Evolutionary conservation across 352 stramenopile genomes (phyloP).

Genomic region (Pythium guiyangense): DNA sequence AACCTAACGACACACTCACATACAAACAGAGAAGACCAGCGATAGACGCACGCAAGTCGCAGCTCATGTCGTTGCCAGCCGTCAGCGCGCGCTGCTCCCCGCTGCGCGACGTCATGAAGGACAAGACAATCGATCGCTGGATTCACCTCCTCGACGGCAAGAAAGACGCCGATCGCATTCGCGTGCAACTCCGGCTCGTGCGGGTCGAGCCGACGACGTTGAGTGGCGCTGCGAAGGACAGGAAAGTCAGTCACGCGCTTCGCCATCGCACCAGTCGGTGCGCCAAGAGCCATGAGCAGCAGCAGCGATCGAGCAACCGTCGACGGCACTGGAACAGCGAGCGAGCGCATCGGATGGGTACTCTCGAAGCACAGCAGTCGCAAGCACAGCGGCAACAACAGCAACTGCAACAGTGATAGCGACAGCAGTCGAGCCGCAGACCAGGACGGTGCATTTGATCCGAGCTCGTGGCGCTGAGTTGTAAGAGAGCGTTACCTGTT

Average conservation of each 20-base stretch:
- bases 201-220: constrained; percentile 19
- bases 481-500: background rate
- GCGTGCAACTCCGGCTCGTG: constrained; percentile 62
- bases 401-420: constrained; percentile 7
- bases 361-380: background rate
- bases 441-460: no score
- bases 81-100: constrained; percentile 50
- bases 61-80: constrained; percentile 52
- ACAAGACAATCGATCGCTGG: constrained; percentile 52
- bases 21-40: background rate
- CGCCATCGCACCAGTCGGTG: constrained; percentile 1
- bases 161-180: constrained; percentile 48
- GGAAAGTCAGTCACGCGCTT: background rate
- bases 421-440: constrained; percentile 8
- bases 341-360: no score
- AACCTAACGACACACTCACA: constrained; percentile 1
- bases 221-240: constrained; percentile 17
- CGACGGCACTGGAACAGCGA: background rate
- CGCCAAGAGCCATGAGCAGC: background rate
- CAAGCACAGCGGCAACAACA: background rate
- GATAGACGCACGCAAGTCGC: constrained; percentile 17
- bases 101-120: constrained; percentile 35
- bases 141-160: constrained; percentile 48
- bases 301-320: background rate
- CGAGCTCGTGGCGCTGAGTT: constrained; percentile 9